Conservation (phyloP, 306 rosid genomes). For the Inga laurina region DNA sequence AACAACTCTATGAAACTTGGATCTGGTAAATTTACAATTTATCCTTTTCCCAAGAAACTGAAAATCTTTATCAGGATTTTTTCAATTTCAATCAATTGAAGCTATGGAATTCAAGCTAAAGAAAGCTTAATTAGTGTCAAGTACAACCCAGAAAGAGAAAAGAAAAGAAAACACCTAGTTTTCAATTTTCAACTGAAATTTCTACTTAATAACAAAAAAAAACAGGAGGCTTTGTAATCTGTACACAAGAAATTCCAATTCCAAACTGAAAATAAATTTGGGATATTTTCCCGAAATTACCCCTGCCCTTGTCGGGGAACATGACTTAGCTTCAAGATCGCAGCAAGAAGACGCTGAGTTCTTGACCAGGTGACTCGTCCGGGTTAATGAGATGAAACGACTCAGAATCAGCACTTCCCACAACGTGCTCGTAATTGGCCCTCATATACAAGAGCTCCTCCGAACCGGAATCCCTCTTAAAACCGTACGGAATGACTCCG, state of each 20-base stretch:
- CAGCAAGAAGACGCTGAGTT: constrained; percentile 92
- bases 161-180: neutral
- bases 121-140: neutral
- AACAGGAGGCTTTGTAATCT: neutral
- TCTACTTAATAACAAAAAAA: neutral
- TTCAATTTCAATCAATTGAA: neutral
- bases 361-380: constrained; percentile 84
- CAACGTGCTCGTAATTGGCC: constrained; percentile 86
- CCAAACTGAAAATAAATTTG: neutral
- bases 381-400: constrained; percentile 93
- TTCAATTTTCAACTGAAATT: neutral
- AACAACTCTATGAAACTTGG: neutral
- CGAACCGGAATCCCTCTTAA: constrained; percentile 41
- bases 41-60: neutral
- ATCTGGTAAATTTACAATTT: neutral
- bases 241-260: neutral
- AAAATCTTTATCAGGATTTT: neutral
- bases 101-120: neutral
- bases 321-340: constrained; percentile 50
- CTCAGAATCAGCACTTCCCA: constrained; percentile 81
- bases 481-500: constrained; percentile 67
- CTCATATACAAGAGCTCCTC: constrained; percentile 89
- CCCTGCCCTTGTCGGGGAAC: constrained; percentile 24
- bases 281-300: neutral
- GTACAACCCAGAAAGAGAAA: neutral